Evolutionary conservation across 2,329 filamentous ascomycete species (phyloP).

Genomic region (Beauveria rudraprayagi): DNA sequence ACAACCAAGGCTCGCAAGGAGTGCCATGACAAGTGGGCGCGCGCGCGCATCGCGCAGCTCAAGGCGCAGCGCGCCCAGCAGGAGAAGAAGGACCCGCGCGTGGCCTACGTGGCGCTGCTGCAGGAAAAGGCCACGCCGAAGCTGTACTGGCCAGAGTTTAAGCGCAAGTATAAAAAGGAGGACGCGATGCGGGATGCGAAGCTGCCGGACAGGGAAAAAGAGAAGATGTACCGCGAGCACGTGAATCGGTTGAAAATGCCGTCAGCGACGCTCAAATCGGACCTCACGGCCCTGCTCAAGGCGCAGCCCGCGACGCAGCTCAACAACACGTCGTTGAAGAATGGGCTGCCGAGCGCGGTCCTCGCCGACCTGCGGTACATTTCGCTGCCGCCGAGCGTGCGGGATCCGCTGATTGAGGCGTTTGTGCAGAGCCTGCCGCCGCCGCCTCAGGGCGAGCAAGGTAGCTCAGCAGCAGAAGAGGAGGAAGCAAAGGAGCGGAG

Average conservation of each 20-base stretch:
- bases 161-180: conserved; percentile 80
- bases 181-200: conserved; percentile 67
- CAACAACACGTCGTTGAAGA: conserved; percentile 49
- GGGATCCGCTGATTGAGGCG: conserved; percentile 58
- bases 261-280: conserved; percentile 57
- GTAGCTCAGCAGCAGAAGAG: conserved; percentile 40
- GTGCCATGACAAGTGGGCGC: conserved; percentile 76
- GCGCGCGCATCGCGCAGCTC: conserved; percentile 63
- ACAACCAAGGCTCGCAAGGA: conserved; percentile 78
- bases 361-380: conserved; percentile 63
- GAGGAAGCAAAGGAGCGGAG: conserved; percentile 35
- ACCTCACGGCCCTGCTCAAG: conserved; percentile 59
- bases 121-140: conserved; percentile 79
- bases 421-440: conserved; percentile 57
- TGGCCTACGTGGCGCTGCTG: conserved; percentile 75
- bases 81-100: conserved; percentile 73
- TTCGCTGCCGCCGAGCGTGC: conserved; percentile 50
- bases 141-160: conserved; percentile 96
- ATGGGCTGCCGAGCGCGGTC: conserved; percentile 53
- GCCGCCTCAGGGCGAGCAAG: conserved; percentile 41
- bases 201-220: conserved; percentile 66
- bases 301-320: conserved; percentile 49
- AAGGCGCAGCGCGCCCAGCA: conserved; percentile 66
- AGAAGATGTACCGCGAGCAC: conserved; percentile 73
- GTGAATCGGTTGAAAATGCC: conserved; percentile 59